Conservation (phyloP, 179 eudicot species). For the Carnegiea gigantea region DNA sequence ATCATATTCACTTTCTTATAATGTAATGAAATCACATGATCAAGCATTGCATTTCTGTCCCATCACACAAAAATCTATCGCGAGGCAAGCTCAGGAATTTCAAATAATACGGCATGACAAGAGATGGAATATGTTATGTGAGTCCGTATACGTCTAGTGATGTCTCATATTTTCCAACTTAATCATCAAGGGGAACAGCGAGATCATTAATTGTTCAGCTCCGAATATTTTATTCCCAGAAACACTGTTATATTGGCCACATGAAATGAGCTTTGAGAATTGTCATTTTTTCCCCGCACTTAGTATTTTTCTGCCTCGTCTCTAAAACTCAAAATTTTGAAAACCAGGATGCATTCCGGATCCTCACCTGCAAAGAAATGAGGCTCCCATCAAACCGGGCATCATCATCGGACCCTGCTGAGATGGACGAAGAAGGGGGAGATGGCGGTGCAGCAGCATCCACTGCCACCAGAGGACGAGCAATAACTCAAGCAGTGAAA, state of each 20-base stretch:
- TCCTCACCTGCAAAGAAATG: conserved; percentile 91
- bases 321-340: not conserved
- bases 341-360: conserved; percentile 74
- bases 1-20: too few relatives aligned
- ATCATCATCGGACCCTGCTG: conserved; percentile 60
- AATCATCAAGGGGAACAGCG: not conserved
- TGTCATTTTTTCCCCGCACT: not conserved
- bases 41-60: not conserved
- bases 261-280: not conserved
- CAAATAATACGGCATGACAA: not conserved
- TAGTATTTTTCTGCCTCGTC: not conserved
- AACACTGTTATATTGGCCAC: not conserved
- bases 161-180: not conserved
- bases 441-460: conserved; percentile 39
- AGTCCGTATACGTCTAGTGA: not conserved
- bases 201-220: not conserved
- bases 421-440: conserved; percentile 70
- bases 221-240: not conserved
- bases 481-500: conserved; percentile 81
- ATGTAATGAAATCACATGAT: not conserved
- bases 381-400: conserved; percentile 63
- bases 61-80: not conserved
- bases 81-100: not conserved
- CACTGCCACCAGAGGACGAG: conserved; percentile 63
- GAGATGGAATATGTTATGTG: not conserved